phyloP scores from a whole-genome alignment of 1,284 basidiomycete species.

The Boletus mariae region DNA sequence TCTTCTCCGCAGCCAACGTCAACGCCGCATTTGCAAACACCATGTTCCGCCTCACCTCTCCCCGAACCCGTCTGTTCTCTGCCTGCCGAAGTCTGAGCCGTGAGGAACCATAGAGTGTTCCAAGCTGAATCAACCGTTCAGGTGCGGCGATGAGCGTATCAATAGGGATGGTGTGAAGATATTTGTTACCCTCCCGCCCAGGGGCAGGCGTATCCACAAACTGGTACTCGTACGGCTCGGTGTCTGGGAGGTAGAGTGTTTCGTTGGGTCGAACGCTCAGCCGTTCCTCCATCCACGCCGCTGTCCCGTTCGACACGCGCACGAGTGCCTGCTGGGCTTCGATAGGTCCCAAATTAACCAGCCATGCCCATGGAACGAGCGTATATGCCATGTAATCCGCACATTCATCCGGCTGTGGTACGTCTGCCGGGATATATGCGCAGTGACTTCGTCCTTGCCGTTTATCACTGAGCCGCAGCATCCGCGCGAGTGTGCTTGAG shows the following conservation, averaged over 20 bases:
- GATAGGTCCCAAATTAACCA: conserved; percentile 49
- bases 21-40: conserved; percentile 49
- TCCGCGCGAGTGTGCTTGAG: conserved; percentile 52
- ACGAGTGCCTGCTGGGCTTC: conserved; percentile 38
- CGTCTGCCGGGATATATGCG: conserved; percentile 29
- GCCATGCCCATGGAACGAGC: conserved; percentile 61
- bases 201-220: conserved; percentile 53
- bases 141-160: conserved; percentile 13
- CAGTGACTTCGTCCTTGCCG: conserved; percentile 50
- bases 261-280: conserved; percentile 42
- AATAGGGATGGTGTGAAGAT: conserved; percentile 37
- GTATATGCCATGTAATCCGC: conserved; percentile 56
- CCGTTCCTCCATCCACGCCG: conserved; percentile 44
- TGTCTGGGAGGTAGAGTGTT: conserved; percentile 49
- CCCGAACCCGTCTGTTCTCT: conserved; percentile 40
- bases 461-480: conserved; percentile 50
- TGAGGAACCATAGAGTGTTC: conserved; percentile 67
- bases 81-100: conserved; percentile 49
- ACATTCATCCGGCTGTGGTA: conserved; percentile 52
- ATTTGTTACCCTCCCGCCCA: conserved; percentile 36
- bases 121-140: conserved; percentile 55
- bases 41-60: conserved; percentile 50
- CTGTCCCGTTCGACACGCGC: conserved; percentile 46
- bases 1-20: conserved; percentile 37
- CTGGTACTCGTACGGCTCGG: conserved; percentile 57